A percentile compares a stretch with the other conserved stretches of the same genome.
phyloP scores from a whole-genome alignment of 2,329 filamentous ascomycete species.

The Ceratocystis ficicola region DNA sequence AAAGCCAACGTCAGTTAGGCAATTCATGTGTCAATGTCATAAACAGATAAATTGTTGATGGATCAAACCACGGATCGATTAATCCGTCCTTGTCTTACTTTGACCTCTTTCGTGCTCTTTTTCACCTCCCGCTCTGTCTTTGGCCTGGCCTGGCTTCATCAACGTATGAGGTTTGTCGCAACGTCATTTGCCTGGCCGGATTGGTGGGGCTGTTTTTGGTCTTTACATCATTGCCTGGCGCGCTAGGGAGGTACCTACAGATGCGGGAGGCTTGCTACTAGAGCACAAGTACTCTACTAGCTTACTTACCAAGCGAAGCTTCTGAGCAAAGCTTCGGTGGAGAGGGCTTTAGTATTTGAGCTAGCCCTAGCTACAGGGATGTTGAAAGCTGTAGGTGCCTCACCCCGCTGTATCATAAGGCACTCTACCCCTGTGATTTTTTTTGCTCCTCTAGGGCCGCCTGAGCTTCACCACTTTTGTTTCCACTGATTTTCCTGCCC shows the following conservation, averaged over 20 bases:
- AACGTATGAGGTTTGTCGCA: not conserved
- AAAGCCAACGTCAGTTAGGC: not conserved
- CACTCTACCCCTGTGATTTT: not conserved
- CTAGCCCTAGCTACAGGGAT: not conserved
- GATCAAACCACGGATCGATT: not conserved
- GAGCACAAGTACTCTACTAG: not conserved
- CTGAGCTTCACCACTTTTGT: not conserved
- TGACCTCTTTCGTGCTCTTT: not conserved
- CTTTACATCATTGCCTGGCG: not conserved
- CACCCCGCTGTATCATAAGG: not conserved
- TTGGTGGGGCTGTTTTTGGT: not conserved
- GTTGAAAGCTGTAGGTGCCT: not conserved
- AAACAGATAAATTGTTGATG: not conserved
- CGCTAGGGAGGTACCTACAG: not conserved
- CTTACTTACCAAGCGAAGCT: not conserved
- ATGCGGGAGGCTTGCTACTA: not conserved
- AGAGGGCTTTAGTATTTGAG: not conserved
- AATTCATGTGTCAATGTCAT: not conserved
- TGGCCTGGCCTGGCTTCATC: not conserved
- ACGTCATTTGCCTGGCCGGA: not conserved
- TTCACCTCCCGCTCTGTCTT: not conserved
- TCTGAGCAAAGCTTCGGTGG: not conserved
- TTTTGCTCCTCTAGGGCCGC: not conserved
- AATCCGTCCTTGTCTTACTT: not conserved
- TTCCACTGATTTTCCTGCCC: not conserved